A percentile compares a stretch with the other conserved stretches of the same genome.
Evolutionary conservation across 2,329 filamentous ascomycete species (phyloP).

Genomic region (Alternaria sp.): DNA sequence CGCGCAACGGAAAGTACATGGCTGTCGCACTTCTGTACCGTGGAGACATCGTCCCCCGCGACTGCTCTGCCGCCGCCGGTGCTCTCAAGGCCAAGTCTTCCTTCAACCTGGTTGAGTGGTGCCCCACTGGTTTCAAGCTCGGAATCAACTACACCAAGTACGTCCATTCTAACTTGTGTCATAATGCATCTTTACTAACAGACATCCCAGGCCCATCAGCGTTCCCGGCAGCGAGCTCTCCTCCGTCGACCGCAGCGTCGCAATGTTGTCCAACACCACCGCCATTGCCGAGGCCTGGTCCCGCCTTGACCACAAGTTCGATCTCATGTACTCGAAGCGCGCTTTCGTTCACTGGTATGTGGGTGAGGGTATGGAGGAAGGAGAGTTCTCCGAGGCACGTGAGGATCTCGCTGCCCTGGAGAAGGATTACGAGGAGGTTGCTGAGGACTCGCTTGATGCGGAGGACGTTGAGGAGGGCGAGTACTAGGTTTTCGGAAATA

Average conservation of each 20-base stretch:
- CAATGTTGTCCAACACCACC: constrained; percentile 78
- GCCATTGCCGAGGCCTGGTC: constrained; percentile 77
- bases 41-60: constrained; percentile 72
- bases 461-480: constrained; percentile 62
- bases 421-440: constrained; percentile 87
- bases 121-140: constrained; percentile 77
- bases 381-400: constrained; percentile 85
- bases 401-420: constrained; percentile 85
- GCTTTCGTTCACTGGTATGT: constrained; percentile 82
- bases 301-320: constrained; percentile 75
- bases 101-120: constrained; percentile 78
- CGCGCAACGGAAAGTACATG: constrained; percentile 79
- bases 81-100: constrained; percentile 73
- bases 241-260: constrained; percentile 95
- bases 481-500: constrained; percentile 36
- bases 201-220: constrained; percentile 79
- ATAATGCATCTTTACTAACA: background rate
- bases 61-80: constrained; percentile 71
- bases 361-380: constrained; percentile 91
- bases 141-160: constrained; percentile 73
- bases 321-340: constrained; percentile 80
- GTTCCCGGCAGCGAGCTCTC: constrained; percentile 96
- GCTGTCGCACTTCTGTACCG: constrained; percentile 75
- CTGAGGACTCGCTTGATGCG: constrained; percentile 68
- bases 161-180: constrained; percentile 3